These are phyloP conservation scores for Cystofilobasidium ferigula DNA, from an alignment of 768 basidiomycete genomes.

Conservation along the genomic window DNA sequence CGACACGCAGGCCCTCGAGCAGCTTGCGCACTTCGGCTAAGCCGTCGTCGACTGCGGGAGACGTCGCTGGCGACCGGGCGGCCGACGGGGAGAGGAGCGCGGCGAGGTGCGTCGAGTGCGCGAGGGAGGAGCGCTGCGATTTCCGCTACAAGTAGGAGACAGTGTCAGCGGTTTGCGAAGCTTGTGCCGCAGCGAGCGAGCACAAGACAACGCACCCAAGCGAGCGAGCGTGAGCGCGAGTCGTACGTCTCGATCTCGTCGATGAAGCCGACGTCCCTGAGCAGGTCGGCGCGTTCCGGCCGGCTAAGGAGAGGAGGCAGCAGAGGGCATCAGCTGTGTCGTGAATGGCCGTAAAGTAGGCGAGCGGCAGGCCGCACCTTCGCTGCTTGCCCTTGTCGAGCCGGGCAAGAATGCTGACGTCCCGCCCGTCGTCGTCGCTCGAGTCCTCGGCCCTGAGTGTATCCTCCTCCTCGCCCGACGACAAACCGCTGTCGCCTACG, in stretches of 20 bases:
- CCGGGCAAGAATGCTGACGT: background rate
- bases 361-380: background rate
- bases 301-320: background rate
- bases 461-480: background rate
- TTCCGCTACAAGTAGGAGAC: background rate
- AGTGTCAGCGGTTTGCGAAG: background rate
- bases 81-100: constrained; percentile 4
- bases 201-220: constrained; percentile 3
- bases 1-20: constrained; percentile 43
- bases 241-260: constrained; percentile 21
- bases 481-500: background rate
- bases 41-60: constrained; percentile 3
- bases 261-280: background rate
- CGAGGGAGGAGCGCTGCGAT: constrained; percentile 3
- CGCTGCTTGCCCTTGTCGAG: background rate
- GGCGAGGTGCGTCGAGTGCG: constrained; percentile 10
- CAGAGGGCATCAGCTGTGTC: background rate
- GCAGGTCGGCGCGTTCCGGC: background rate
- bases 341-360: background rate
- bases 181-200: background rate
- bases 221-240: constrained; percentile 3
- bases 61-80: background rate
- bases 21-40: constrained; percentile 25
- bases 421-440: background rate
- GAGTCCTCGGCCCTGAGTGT: background rate